Conservation (phyloP, 495 filamentous ascomycete genomes). For the Aspergillus ellipticus region DNA sequence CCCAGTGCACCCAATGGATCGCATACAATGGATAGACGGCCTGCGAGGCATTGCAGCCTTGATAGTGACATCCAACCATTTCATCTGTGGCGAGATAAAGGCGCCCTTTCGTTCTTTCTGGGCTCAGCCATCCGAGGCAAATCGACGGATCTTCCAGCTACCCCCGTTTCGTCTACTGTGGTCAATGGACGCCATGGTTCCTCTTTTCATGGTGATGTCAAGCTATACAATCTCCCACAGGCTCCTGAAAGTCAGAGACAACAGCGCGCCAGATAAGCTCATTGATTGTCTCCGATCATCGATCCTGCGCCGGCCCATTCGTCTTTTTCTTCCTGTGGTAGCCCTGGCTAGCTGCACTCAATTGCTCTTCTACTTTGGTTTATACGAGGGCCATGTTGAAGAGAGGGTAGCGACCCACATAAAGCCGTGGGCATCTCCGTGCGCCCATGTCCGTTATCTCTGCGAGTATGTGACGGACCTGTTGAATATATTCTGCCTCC, state of each 20-base stretch:
- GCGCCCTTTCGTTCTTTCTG: constrained; percentile 25
- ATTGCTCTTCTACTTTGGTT: constrained; percentile 34
- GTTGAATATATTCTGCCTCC: constrained; percentile 25
- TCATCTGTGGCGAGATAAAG: constrained; percentile 22
- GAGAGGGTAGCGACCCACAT: constrained; percentile 11
- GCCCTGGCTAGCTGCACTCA: constrained; percentile 44
- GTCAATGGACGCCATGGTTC: constrained; percentile 56
- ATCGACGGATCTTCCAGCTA: constrained; percentile 50
- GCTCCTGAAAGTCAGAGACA: constrained; percentile 44
- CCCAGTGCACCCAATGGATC: constrained; percentile 12
- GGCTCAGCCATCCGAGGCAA: constrained; percentile 31
- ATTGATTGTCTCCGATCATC: constrained; percentile 41
- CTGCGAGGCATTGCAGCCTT: constrained; percentile 26
- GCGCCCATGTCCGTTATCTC: constrained; percentile 19
- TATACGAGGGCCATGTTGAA: constrained; percentile 17
- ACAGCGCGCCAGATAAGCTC: constrained; percentile 28
- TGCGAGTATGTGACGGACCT: constrained; percentile 34
- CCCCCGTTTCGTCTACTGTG: constrained; percentile 55
- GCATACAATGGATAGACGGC: constrained; percentile 27
- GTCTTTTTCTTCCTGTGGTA: constrained; percentile 54
- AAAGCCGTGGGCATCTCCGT: constrained; percentile 21
- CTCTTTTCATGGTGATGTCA: constrained; percentile 63
- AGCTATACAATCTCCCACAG: constrained; percentile 56
- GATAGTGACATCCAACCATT: constrained; percentile 24
- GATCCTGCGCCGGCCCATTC: constrained; percentile 49